Conservation (phyloP, 2,329 filamentous ascomycete species). For the Colletotrichum cereale region DNA sequence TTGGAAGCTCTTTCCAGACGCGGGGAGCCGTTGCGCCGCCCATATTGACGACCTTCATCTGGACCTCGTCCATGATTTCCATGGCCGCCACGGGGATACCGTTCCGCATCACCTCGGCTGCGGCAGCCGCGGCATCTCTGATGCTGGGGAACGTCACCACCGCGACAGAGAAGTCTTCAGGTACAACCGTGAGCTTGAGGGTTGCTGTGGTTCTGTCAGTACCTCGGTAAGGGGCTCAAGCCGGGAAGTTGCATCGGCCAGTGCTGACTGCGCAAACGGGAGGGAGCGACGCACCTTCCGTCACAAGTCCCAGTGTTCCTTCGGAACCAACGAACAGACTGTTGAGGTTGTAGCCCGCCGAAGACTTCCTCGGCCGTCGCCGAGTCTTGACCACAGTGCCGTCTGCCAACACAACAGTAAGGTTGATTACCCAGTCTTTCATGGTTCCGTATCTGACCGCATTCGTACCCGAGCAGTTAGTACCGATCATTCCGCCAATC, state of each 20-base stretch:
- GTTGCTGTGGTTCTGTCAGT: constrained; percentile 63
- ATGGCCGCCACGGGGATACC: constrained; percentile 81
- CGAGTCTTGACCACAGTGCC: constrained; percentile 84
- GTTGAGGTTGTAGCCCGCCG: constrained; percentile 87
- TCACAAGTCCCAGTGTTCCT: constrained; percentile 84
- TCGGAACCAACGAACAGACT: constrained; percentile 84
- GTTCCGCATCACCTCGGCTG: constrained; percentile 80
- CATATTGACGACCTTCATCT: constrained; percentile 86
- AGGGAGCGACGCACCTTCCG: constrained; percentile 66
- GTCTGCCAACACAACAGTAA: constrained; percentile 84
- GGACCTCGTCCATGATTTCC: constrained; percentile 91
- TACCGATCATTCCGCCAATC: constrained; percentile 87
- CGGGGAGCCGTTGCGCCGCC: constrained; percentile 76
- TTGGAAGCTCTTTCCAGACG: constrained; percentile 81
- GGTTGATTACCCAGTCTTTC: constrained; percentile 89
- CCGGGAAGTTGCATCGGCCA: neutral
- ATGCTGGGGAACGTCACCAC: constrained; percentile 85
- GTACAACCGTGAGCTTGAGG: constrained; percentile 81
- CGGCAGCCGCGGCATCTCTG: constrained; percentile 79
- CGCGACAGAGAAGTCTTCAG: constrained; percentile 81
- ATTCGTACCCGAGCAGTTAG: constrained; percentile 83
- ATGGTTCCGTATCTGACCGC: constrained; percentile 86
- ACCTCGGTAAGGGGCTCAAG: neutral
- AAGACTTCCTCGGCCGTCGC: constrained; percentile 81
- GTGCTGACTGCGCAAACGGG: neutral